Evolutionary conservation across 2,329 filamentous ascomycete species (phyloP).

Genomic region (Trichoderma pleuroti): DNA sequence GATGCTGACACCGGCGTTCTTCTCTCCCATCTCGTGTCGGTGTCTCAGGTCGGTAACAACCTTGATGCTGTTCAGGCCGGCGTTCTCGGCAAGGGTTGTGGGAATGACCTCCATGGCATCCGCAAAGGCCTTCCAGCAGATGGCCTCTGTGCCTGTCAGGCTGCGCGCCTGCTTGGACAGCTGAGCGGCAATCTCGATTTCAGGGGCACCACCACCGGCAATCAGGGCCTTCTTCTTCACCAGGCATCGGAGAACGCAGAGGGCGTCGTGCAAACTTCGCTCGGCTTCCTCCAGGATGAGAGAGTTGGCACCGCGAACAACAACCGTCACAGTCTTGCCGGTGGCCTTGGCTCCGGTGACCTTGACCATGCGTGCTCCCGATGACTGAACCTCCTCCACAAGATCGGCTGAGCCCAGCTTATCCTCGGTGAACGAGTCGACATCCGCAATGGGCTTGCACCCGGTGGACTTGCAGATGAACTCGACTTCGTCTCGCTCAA

Average conservation of each 20-base stretch:
- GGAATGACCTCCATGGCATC: constrained; percentile 97
- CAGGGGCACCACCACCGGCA: constrained; percentile 90
- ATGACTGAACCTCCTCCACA: constrained; percentile 85
- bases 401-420: constrained; percentile 93
- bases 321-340: constrained; percentile 87
- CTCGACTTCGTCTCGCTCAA: constrained; percentile 97
- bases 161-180: constrained; percentile 78
- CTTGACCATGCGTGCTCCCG: constrained; percentile 89
- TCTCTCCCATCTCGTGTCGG: constrained; percentile 90
- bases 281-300: constrained; percentile 96
- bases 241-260: constrained; percentile 93
- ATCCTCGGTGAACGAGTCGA: constrained; percentile 98
- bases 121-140: constrained; percentile 99
- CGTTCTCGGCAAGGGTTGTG: constrained; percentile 94
- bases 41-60: constrained; percentile 95
- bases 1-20: constrained; percentile 96
- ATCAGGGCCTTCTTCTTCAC: constrained; percentile 99
- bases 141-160: constrained; percentile 86
- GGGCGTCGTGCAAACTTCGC: constrained; percentile 92
- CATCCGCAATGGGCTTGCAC: constrained; percentile 97
- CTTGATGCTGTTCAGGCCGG: constrained; percentile 96
- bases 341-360: constrained; percentile 83
- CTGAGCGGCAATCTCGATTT: constrained; percentile 91
- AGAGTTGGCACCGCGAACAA: constrained; percentile 89
- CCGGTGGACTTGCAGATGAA: constrained; percentile 99